Conservation (phyloP, 2,329 filamentous ascomycete species). For the Fusarium musae region DNA sequence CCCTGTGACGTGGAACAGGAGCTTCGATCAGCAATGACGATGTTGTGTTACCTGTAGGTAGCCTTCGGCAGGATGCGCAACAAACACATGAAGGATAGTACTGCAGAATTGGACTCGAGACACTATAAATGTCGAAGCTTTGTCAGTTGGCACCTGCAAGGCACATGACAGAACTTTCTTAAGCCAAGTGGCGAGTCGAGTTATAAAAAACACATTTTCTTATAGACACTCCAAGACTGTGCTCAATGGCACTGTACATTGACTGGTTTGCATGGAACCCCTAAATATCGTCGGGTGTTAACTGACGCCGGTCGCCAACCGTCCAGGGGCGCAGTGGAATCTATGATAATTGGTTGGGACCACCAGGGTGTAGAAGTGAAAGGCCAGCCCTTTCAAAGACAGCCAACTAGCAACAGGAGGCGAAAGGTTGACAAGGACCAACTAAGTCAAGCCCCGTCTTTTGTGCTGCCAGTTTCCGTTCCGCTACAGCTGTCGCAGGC, state of each 20-base stretch:
- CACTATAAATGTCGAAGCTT: slow-evolving; percentile 18
- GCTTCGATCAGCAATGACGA: slow-evolving; percentile 13
- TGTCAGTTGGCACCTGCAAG: neutral
- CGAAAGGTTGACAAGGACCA: slow-evolving; percentile 27
- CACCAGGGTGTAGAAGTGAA: slow-evolving; percentile 24
- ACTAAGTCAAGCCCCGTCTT: slow-evolving; percentile 16
- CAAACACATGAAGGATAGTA: slow-evolving; percentile 15
- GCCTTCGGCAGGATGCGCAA: slow-evolving; percentile 31
- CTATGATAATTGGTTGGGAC: slow-evolving; percentile 32
- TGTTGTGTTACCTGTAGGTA: slow-evolving; percentile 26
- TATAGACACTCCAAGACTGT: slow-evolving; percentile 8
- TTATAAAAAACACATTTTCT: slow-evolving; percentile 1
- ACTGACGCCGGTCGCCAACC: slow-evolving; percentile 14
- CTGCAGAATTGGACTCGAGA: slow-evolving; percentile 9
- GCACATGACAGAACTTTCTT: neutral
- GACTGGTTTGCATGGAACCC: slow-evolving; percentile 32
- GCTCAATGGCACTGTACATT: slow-evolving; percentile 26
- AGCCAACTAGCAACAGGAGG: slow-evolving; percentile 27
- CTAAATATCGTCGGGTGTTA: slow-evolving; percentile 37
- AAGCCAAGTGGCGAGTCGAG: neutral
- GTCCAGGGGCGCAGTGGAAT: neutral
- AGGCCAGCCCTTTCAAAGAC: slow-evolving; percentile 11
- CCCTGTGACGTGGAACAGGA: neutral
- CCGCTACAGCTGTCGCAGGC: slow-evolving; percentile 32
- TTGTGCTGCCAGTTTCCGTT: slow-evolving; percentile 23